Percentiles rank a stretch among this genome's conserved stretches.
phyloP scores from a whole-genome alignment of 1,284 basidiomycete genomes.

The Phenoliferia sp. region DNA sequence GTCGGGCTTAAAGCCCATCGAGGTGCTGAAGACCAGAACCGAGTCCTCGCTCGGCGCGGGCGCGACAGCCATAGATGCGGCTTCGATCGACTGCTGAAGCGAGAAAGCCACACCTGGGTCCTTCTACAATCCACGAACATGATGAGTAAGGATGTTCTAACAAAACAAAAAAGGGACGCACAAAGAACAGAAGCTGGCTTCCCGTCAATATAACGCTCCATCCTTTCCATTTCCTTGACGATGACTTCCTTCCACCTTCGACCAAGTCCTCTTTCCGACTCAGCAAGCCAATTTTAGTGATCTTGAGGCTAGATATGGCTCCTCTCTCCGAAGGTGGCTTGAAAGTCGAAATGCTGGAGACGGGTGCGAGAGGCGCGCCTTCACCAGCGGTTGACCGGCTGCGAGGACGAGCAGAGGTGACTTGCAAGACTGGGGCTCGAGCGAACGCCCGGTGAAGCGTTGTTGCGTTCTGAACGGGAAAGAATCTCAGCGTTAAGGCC shows the following conservation, averaged over 20 bases:
- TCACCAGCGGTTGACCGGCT: conserved; percentile 1
- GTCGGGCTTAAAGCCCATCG: conserved; percentile 72
- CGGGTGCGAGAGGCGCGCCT: conserved; percentile 19
- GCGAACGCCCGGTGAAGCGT: conserved; percentile 65
- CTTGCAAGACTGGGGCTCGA: conserved; percentile 58
- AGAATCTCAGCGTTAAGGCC: neutral
- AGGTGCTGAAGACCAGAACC: conserved; percentile 39
- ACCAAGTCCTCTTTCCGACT: conserved; percentile 76
- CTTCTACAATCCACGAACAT: conserved; percentile 46
- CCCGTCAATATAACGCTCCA: conserved; percentile 83
- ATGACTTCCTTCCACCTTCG: conserved; percentile 69
- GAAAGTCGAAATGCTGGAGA: conserved; percentile 23
- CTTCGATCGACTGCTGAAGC: conserved; percentile 16
- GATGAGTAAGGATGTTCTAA: neutral
- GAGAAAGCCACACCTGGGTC: conserved; percentile 48
- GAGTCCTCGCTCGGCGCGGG: conserved; percentile 15
- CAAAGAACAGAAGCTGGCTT: conserved; percentile 84
- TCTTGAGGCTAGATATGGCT: conserved; percentile 52
- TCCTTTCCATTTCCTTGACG: conserved; percentile 78
- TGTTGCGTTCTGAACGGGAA: conserved; percentile 25
- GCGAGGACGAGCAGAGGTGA: conserved; percentile 14
- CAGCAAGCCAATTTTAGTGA: conserved; percentile 77
- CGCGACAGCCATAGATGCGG: neutral
- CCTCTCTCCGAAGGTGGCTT: conserved; percentile 8
- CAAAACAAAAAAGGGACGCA: conserved; percentile 10